Base-by-base conservation (phyloP, 306 rosid genomes). In the Boehmeria nivea region DNA sequence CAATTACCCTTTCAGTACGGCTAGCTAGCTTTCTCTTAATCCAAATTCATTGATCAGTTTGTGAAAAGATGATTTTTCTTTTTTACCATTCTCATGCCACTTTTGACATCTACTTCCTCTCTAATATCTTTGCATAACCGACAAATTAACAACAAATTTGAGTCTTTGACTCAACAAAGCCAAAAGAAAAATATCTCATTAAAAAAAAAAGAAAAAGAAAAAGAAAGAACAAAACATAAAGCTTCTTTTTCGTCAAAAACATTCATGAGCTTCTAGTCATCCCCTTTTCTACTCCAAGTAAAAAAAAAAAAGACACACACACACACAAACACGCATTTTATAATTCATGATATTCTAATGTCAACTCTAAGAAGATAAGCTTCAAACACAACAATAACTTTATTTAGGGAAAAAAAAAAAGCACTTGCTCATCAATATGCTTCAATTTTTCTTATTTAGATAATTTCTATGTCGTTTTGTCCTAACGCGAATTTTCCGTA, bases 41-140 rank as follows among this genome's bases (percentile, higher is more conserved):
- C 6, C 11, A 8, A 40, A 4, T 56, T 73, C 70, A 33, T 73
- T 67, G 43, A 56, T 53, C 61, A 38, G 33, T 60, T 83, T 56
- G 76, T 72, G 77, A 75, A 78, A 75, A 64, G 40, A 53, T 19
- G 28, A 47, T 53, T 4, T 47, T 60, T 40, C n/a, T 71, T n/a
- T 54, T 38, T 61, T 66, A 63, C 64, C 37, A 63, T 40, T 57
- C 61, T 39, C 45, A 40, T n/a, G 55, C 40, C 43, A 43, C 59
- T 59, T 61, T 52, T 70, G 74, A 72, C 79, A 70, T 63, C 34
- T 27, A 60, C 50, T 63, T 39, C 52, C 36, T 65, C 60, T 72
- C 51, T 43, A 37, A 53, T 11, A 11, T 63, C 71, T 72, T 72
- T 55, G 59, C 61, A 75, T 58, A 63, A 64, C 83, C 45, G 6